A percentile compares a stretch with the other conserved stretches of the same genome.
Conservation (phyloP, 2,329 filamentous ascomycete genomes). For the Macrophomina phaseolina region DNA sequence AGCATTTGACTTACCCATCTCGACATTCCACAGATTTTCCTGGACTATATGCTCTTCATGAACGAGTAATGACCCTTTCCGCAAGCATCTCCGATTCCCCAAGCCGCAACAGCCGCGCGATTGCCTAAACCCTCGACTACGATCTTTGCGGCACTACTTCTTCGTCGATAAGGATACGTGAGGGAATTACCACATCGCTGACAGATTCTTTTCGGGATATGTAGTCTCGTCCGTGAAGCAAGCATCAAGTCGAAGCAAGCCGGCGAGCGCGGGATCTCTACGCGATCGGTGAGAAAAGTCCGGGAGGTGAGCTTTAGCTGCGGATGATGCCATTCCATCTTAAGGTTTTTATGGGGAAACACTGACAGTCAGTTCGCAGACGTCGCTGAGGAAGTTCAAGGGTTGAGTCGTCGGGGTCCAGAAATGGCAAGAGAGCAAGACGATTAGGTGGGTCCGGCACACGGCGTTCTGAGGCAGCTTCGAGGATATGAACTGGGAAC, state of each 20-base stretch:
- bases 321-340: neutral
- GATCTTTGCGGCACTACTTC: too few relatives aligned
- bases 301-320: constrained; percentile 65
- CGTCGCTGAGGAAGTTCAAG: constrained; percentile 45
- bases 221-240: constrained; percentile 78
- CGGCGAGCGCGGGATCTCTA: constrained; percentile 75
- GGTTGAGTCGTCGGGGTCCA: constrained; percentile 32
- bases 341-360: too few relatives aligned
- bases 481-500: too few relatives aligned
- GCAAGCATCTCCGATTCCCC: neutral
- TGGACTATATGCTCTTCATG: constrained; percentile 85
- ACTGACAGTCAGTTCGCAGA: constrained; percentile 24
- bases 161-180: too few relatives aligned
- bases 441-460: too few relatives aligned
- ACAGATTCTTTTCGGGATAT: neutral
- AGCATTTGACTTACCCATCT: neutral
- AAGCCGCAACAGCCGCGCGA: neutral
- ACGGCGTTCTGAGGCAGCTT: too few relatives aligned
- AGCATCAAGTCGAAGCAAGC: constrained; percentile 75
- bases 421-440: neutral
- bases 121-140: too few relatives aligned
- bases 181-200: neutral
- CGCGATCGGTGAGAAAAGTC: constrained; percentile 76
- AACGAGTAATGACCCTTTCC: constrained; percentile 56
- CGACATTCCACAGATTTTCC: constrained; percentile 68